A percentile compares a stretch with the other conserved stretches of the same genome.
These are phyloP conservation scores for Umbellularia californica DNA, from an alignment of 164 flowering plant species.

Conservation along the genomic window DNA sequence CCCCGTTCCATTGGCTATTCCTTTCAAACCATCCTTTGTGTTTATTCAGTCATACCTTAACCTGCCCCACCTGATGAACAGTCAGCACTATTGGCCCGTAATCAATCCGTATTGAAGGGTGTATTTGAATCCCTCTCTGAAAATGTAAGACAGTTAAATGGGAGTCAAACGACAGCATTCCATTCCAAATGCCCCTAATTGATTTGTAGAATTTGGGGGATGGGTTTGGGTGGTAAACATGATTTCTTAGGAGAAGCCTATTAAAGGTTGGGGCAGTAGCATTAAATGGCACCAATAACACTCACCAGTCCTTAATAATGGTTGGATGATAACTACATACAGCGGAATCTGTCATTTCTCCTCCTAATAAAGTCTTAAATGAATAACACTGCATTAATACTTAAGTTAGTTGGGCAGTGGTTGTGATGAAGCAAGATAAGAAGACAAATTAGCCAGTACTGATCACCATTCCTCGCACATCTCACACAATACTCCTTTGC, in stretches of 20 bases:
- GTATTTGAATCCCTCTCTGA: no score
- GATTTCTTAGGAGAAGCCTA: not conserved
- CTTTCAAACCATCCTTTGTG: no score
- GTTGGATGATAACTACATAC: not conserved
- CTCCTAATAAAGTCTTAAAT: not conserved
- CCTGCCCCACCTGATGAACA: no score
- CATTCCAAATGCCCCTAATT: not conserved
- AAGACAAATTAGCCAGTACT: not conserved
- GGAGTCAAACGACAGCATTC: not conserved
- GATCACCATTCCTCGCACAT: no score
- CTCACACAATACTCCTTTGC: no score
- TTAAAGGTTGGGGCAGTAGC: not conserved
- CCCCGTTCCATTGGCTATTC: no score
- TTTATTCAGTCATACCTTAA: no score
- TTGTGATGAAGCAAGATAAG: not conserved
- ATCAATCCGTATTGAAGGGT: no score
- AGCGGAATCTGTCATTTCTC: not conserved
- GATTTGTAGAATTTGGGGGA: not conserved
- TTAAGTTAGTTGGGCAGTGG: not conserved
- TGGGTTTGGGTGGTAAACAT: not conserved
- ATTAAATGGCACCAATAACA: conserved; percentile 1
- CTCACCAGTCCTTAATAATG: not conserved
- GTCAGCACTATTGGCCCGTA: no score
- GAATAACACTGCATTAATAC: not conserved
- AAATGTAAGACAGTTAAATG: not conserved